Base-by-base conservation (phyloP, 768 basidiomycete genomes). In the Mycena latifolia region DNA sequence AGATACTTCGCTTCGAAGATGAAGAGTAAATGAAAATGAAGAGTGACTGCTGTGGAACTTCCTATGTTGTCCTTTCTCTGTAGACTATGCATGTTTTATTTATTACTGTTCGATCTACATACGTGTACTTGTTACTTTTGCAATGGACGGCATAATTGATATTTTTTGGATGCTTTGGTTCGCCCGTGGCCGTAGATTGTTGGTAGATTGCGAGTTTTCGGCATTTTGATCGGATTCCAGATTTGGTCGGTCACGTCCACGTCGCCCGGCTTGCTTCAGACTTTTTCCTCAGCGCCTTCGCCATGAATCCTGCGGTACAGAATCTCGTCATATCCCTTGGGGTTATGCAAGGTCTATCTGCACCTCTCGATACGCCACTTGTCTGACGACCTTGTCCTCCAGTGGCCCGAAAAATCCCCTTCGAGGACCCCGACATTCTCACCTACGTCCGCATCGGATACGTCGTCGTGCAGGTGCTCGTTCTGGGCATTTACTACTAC, bases 331-430 rank as follows among this genome's bases (percentile, higher is more conserved):
- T 98, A 74, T 97, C 95, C 56, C 92, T 99, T 69, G 94, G 89
- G 55, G 94, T 91, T 68, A 96, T 98, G 96, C 96, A 98, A 76
- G 63, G 94, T 94, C 59, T 53, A 83, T 73, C 37, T 43, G 8
- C 27, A 25, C 59, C 28, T 0, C 17, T 29, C 6, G 25, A 10
- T 18, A 20, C 18, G 22, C 6, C 45, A 37, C 18, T 59, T 29
- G 27, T n/a, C 18, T 50, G 12, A 47, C 33, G 69, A 52, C 55
- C 37, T 63, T 43, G 69, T 54, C 61, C 33, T 46, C 55, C 69
- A 96, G 94, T 98, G 77, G 96, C 96, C 71, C 89, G 93, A 70
- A 92, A 89, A 79, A 89, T 99, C 69, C 91, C 94, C 29, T 95
- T 98, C 70, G 94, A 97, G 46, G 90, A 98, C 80, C 94, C 95